Percentiles rank a stretch among this genome's conserved stretches.
Evolutionary conservation across 371 early-diverging fungal species (phyloP).

Genomic region (Funneliformis caledonium): DNA sequence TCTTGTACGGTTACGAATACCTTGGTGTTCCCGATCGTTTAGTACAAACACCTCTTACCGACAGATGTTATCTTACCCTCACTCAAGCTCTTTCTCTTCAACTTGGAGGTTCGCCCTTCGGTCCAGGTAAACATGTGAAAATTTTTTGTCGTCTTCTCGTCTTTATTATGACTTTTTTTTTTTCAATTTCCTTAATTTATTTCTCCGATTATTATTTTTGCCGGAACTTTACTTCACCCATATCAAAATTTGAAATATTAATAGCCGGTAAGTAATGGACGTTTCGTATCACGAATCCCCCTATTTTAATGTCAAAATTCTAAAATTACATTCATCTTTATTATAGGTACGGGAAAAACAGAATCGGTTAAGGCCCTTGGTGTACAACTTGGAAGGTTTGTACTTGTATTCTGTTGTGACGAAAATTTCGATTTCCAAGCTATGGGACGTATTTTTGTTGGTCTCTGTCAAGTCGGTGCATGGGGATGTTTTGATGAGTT

Average conservation of each 20-base stretch:
- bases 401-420: constrained; percentile 99
- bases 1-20: constrained; percentile 97
- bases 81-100: constrained; percentile 94
- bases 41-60: constrained; percentile 98
- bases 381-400: constrained; percentile 93
- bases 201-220: not conserved
- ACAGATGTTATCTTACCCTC: constrained; percentile 95
- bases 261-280: not conserved
- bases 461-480: constrained; percentile 96
- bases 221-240: not conserved
- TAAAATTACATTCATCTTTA: not conserved
- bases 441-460: constrained; percentile 99
- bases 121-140: constrained; percentile 63
- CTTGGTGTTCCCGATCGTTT: constrained; percentile 95
- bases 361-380: constrained; percentile 99
- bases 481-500: constrained; percentile 99
- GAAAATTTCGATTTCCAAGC: constrained; percentile 99
- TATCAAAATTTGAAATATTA: not conserved
- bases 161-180: not conserved
- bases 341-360: constrained; percentile 84
- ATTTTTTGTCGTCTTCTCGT: not conserved
- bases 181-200: not conserved
- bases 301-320: no score
- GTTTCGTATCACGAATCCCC: no score
- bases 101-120: constrained; percentile 97